These are phyloP conservation scores for Fusarium irregulare DNA, from an alignment of 2,329 filamentous ascomycete species.

Conservation along the genomic window DNA sequence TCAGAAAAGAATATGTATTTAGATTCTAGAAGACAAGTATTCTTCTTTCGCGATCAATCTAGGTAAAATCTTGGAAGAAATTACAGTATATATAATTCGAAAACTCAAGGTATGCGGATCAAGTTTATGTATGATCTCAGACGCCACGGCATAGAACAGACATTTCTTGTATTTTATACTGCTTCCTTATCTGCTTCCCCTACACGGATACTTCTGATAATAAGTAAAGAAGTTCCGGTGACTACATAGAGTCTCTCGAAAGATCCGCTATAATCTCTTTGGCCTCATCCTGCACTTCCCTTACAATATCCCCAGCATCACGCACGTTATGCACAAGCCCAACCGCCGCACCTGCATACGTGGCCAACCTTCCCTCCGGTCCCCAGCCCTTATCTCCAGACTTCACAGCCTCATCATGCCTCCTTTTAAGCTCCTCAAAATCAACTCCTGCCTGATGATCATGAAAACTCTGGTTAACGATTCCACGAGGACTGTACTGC, in stretches of 20 bases:
- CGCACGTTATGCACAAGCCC: constrained; percentile 57
- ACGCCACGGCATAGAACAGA: background rate
- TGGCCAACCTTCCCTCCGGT: constrained; percentile 59
- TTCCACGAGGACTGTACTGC: constrained; percentile 53
- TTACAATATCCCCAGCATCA: constrained; percentile 54
- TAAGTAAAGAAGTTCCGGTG: too few species aligned
- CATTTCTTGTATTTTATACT: background rate
- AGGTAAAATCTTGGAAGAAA: background rate
- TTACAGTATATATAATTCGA: background rate
- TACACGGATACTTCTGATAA: background rate
- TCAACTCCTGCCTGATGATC: constrained; percentile 51
- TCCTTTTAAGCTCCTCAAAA: constrained; percentile 59
- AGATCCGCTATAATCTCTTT: constrained; percentile 13
- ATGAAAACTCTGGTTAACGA: constrained; percentile 54
- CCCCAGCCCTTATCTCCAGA: constrained; percentile 60
- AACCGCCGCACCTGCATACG: constrained; percentile 61
- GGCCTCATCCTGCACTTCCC: constrained; percentile 47
- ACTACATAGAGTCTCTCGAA: background rate
- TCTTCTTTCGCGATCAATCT: background rate
- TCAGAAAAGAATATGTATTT: background rate
- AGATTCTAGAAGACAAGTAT: background rate
- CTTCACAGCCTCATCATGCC: constrained; percentile 51
- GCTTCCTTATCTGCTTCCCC: background rate
- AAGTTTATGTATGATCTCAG: background rate
- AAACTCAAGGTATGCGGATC: background rate